A percentile compares a stretch with the other conserved stretches of the same genome.
Conservation (phyloP, 176 grass and related monocot species). For the Saccharum officinarum region DNA sequence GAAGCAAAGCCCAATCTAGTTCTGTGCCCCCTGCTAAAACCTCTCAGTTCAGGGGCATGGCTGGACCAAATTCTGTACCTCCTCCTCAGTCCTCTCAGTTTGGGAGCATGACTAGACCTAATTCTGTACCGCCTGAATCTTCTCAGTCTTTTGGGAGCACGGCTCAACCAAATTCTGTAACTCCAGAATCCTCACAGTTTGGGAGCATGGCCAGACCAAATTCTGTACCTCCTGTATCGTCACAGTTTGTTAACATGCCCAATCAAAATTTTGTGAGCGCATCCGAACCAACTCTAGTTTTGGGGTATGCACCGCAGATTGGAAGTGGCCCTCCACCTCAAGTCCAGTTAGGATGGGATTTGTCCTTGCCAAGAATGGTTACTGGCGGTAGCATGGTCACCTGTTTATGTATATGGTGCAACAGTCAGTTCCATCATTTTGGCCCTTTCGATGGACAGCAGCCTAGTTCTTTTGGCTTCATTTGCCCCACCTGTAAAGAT, state of each 20-base stretch:
- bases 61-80: slow-evolving; percentile 32
- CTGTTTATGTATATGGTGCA: slow-evolving; percentile 71
- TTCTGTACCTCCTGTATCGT: slow-evolving; percentile 40
- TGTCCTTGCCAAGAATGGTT: slow-evolving; percentile 51
- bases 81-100: slow-evolving; percentile 3
- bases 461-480: slow-evolving; percentile 58
- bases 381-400: slow-evolving; percentile 36
- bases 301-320: slow-evolving; percentile 61
- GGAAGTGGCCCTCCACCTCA: slow-evolving; percentile 37
- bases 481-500: slow-evolving; percentile 80
- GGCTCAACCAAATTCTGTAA: slow-evolving; percentile 29
- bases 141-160: slow-evolving; percentile 31
- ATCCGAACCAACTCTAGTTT: slow-evolving; percentile 53
- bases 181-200: slow-evolving; percentile 43
- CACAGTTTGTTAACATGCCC: slow-evolving; percentile 42
- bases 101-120: slow-evolving; percentile 8
- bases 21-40: slow-evolving; percentile 36
- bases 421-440: slow-evolving; percentile 70
- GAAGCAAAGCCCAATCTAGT: slow-evolving; percentile 38
- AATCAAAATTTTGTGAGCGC: slow-evolving; percentile 36
- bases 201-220: slow-evolving; percentile 27
- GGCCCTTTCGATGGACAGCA: slow-evolving; percentile 42
- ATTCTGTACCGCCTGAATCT: slow-evolving; percentile 34
- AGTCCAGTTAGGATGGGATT: slow-evolving; percentile 70
- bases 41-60: slow-evolving; percentile 40